These are phyloP conservation scores for Lactarius psammicola DNA, from an alignment of 768 basidiomycete species.

Conservation along the genomic window DNA sequence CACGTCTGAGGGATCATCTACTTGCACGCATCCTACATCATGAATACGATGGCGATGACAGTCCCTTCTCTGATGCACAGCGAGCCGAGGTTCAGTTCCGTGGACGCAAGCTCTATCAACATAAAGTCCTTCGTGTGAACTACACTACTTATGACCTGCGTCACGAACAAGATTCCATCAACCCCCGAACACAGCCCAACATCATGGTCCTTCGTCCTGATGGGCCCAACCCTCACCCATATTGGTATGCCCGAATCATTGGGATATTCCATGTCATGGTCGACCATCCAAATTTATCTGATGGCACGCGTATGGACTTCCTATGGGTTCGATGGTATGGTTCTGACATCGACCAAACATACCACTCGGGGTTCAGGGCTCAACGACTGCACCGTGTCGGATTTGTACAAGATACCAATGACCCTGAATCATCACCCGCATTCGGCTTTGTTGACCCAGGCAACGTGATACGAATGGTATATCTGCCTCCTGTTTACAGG, in stretches of 20 bases:
- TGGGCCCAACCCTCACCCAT: constrained; percentile 25
- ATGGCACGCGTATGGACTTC: constrained; percentile 30
- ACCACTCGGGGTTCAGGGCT: constrained; percentile 5
- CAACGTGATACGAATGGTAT: constrained; percentile 34
- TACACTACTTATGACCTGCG: neutral
- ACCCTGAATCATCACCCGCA: constrained; percentile 17
- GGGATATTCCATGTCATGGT: constrained; percentile 35
- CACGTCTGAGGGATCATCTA: no score
- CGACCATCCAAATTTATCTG: no score
- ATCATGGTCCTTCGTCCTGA: constrained; percentile 30
- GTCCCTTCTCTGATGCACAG: no score
- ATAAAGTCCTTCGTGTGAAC: neutral
- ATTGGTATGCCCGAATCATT: constrained; percentile 37
- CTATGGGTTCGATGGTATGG: constrained; percentile 40
- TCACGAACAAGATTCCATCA: constrained; percentile 31
- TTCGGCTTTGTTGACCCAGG: constrained; percentile 42
- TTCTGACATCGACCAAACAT: constrained; percentile 5
- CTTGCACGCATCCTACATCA: no score
- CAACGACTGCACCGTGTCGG: constrained; percentile 28
- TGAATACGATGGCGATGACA: no score
- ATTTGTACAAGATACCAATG: constrained; percentile 24
- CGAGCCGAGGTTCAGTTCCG: neutral
- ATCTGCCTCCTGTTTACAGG: constrained; percentile 39
- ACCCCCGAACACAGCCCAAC: constrained; percentile 22
- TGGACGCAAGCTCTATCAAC: neutral